Conservation (phyloP, 75 land plant species). For the Sequoiadendron giganteum region DNA sequence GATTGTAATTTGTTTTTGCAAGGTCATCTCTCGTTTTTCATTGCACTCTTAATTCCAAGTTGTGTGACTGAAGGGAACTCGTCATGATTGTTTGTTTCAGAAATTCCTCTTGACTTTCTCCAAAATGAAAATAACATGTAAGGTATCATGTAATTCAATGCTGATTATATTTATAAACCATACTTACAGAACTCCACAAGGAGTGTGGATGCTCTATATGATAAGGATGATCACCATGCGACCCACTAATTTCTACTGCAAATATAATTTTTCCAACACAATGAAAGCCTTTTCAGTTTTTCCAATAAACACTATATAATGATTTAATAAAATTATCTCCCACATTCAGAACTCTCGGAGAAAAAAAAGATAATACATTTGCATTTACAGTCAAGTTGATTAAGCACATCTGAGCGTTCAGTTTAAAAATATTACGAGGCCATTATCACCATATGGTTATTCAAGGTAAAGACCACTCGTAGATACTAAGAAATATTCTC, state of each 20-base stretch:
- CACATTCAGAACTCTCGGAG: conserved; percentile 5
- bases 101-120: background rate
- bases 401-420: background rate
- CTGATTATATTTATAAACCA: no score
- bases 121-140: background rate
- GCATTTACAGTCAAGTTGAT: background rate
- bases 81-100: background rate
- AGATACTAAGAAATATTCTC: background rate
- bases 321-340: background rate
- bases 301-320: background rate
- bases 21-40: background rate
- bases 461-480: background rate
- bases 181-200: background rate
- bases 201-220: background rate
- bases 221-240: background rate
- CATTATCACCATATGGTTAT: background rate
- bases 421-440: background rate
- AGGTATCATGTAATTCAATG: background rate
- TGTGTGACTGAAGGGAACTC: background rate
- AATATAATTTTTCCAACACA: background rate
- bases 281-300: background rate
- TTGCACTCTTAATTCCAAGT: background rate
- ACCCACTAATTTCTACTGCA: background rate
- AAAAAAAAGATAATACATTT: background rate
- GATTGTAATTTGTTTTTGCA: background rate